Base-by-base conservation (phyloP, 768 basidiomycete genomes). In the Kondoa subrosea region DNA sequence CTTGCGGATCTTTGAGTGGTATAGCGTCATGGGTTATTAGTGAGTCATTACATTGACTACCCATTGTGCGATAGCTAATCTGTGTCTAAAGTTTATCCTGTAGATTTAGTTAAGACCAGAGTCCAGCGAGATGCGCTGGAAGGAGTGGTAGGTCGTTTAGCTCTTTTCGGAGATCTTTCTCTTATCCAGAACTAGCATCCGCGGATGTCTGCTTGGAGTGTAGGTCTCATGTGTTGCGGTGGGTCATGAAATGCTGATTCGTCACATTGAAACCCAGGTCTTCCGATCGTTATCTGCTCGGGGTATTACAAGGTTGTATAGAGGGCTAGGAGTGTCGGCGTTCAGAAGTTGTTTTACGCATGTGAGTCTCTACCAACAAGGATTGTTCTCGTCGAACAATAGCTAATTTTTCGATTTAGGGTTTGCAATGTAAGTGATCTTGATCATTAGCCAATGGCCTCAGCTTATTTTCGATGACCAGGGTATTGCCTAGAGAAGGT, bases 281-380 rank as follows among this genome's bases (percentile, higher is more conserved):
- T 74, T 73, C 57, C 63, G 61, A 3, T 77, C 79, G 61, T 75
- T 80, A 3, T 78, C 91, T 12, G 76, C 88, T 3, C 81, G 81
- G 57, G 95, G 95, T 29, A 78, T 95, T 59, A 81, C 85, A 34
- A 81, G 91, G 40, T 84, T 97, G 71, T 99, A 99, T 77, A 86
- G 87, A 69, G 95, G 93, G 66, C 83, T 96, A 64, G 90, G 92
- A 66, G 88, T 99, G 71, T 93, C 90, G 70, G 92, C 92, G 56
- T 77, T 89, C 64, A 84, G 95, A 65, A 91, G 88, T 73, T 86
- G 93, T 74, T 88, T 91, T 33, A 93, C 91, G 4, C 92, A 95
- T 72, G 92, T 50, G 21, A 50, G 40, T n/a, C 40, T 50, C 40
- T 50, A 50, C 40, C 40, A 8, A 8, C 21, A 8, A 50, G 40